Conservation (phyloP, 805 yeast species). For the Cyberlindnera amylophila region DNA sequence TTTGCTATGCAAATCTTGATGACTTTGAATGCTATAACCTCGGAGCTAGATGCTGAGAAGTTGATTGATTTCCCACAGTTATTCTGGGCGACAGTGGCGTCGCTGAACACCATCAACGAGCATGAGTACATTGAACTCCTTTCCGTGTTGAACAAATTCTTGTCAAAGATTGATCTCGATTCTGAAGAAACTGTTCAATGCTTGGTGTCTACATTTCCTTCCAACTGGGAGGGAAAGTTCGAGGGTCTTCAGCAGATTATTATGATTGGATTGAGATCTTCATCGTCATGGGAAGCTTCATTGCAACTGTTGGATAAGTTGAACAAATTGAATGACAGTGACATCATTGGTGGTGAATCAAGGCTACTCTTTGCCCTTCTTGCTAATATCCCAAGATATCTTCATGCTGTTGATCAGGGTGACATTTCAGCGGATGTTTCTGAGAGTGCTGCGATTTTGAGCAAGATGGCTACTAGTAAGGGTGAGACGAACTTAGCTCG, state of each 20-base stretch:
- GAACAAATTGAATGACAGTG: slow-evolving; percentile 62
- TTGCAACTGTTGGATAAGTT: slow-evolving; percentile 70
- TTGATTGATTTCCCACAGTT: slow-evolving; percentile 86
- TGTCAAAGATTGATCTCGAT: slow-evolving; percentile 81
- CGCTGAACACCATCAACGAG: slow-evolving; percentile 85
- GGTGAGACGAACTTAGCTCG: slow-evolving; percentile 60
- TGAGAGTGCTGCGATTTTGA: slow-evolving; percentile 52
- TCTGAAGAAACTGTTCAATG: slow-evolving; percentile 83
- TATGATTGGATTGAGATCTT: slow-evolving; percentile 78
- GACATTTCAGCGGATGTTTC: slow-evolving; percentile 47
- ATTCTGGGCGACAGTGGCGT: slow-evolving; percentile 94
- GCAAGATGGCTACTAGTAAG: slow-evolving; percentile 55
- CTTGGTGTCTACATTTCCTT: slow-evolving; percentile 82
- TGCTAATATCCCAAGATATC: slow-evolving; percentile 77
- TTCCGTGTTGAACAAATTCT: slow-evolving; percentile 75
- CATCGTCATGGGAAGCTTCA: slow-evolving; percentile 75
- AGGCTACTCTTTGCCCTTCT: slow-evolving; percentile 70
- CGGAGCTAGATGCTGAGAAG: slow-evolving; percentile 74
- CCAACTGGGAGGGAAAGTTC: slow-evolving; percentile 92
- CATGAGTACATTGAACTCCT: slow-evolving; percentile 88
- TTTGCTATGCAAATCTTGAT: slow-evolving; percentile 95
- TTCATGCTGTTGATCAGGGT: slow-evolving; percentile 69
- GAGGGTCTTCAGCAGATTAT: slow-evolving; percentile 82
- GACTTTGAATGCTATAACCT: slow-evolving; percentile 91
- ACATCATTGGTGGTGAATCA: slow-evolving; percentile 68